Evolutionary conservation across 768 basidiomycete genomes (phyloP), one percentile per base, ranked within the genome.

Genomic region (Neoboletus subvelutipes): DNA sequence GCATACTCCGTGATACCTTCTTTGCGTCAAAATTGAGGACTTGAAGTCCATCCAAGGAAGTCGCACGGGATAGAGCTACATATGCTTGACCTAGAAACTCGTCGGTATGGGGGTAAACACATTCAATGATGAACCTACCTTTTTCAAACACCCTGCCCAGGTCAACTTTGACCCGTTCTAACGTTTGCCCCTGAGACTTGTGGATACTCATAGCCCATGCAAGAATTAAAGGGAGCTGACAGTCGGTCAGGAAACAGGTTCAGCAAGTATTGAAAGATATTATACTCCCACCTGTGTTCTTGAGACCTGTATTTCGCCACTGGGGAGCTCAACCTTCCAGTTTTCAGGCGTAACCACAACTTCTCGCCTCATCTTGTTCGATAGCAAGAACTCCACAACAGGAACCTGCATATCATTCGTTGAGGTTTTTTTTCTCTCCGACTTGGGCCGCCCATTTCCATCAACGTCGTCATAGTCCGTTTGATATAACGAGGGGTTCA

Each of bases 171-270:
- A 98, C 95, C 45, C 93, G 85, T 26, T 94, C 90, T 11, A 99
- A 78, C 0, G 97, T 98, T 71, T 98, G 97, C 11, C 97, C 97
- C 71, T 99, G 97, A 12, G 90, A 91, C 70, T 99, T 99, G 73
- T 99, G 97, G 60, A 98, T 98, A 46, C 89, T 92, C 92, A 98
- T 96, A 0, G 96, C 95, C 96, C 95, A 98, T 0, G 95, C 82
- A 39, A 96, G 79, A 57, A 97, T 94, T 26, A 98, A 70, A 0
- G 92, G 93, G 2, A 96, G 71, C 92, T 95, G 62, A 42, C 10
- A 52, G 1, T 17, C 41, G 3, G n/a, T 65, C 36, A 59, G 49
- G 7, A 53, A 55, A 43, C 18, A 10, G 10, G 18, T 9, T 2
- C 13, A 24, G 24, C 28, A 41, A 15, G 8, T 5, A 46, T 52